phyloP scores from a whole-genome alignment of 2,329 filamentous ascomycete species.

The Trichoderma sp. region DNA sequence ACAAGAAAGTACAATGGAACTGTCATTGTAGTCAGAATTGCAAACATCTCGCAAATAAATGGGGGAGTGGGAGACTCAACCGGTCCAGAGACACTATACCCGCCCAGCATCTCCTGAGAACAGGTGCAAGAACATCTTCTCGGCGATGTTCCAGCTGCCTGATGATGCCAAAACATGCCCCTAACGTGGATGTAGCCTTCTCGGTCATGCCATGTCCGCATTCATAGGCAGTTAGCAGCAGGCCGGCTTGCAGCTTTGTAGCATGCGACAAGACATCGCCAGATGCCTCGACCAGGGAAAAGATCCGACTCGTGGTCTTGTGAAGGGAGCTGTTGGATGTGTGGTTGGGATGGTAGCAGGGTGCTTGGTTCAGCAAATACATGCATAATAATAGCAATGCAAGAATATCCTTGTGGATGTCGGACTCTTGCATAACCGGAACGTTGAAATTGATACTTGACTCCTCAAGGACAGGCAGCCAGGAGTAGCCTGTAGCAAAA shows the following conservation, averaged over 20 bases:
- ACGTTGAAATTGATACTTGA: background rate
- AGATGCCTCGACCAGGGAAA: slow-evolving; percentile 1
- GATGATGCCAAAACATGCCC: slow-evolving; percentile 14
- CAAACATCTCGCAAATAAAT: background rate
- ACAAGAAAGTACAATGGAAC: slow-evolving; percentile 11
- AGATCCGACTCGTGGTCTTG: slow-evolving; percentile 6
- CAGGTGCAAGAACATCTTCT: background rate
- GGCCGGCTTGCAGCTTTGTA: slow-evolving; percentile 13
- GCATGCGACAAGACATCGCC: background rate
- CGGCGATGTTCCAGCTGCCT: background rate
- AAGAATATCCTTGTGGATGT: background rate
- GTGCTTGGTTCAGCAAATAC: slow-evolving; percentile 6
- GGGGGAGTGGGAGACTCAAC: background rate
- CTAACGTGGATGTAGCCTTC: slow-evolving; percentile 12
- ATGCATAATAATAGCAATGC: slow-evolving; percentile 21
- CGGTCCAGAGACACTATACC: slow-evolving; percentile 20
- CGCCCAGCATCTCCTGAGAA: slow-evolving; percentile 3
- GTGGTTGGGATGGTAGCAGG: slow-evolving; percentile 20
- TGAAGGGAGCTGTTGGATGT: slow-evolving; percentile 3
- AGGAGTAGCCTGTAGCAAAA: slow-evolving; percentile 7
- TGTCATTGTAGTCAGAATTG: background rate
- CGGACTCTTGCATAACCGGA: background rate
- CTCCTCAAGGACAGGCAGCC: slow-evolving; percentile 11
- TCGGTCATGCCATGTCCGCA: slow-evolving; percentile 16
- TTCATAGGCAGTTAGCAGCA: slow-evolving; percentile 15